Base-by-base conservation (phyloP, 345 rosid species). In the Salix exigua region DNA sequence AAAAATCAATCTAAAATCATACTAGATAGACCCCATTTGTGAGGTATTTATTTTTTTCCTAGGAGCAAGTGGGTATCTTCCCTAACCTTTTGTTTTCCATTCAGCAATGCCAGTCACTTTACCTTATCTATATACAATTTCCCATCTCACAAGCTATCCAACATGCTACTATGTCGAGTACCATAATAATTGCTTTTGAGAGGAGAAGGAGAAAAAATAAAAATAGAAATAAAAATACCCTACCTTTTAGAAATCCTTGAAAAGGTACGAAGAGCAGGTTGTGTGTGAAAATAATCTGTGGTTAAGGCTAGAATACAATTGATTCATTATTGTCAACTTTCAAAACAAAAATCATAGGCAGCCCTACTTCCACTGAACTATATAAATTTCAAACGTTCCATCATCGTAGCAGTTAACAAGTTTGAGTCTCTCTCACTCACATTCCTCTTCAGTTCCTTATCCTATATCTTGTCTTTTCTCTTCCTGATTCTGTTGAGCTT, bases 111-210 rank as follows among this genome's bases (percentile, higher is more conserved):
- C 82, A 83, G 77, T 84, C 80, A 80, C 85, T 71, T 37, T 72
- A 77, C 76, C 91, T 79, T 83, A 79, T 88, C 87, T 62, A 77
- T 78, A 61, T 51, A 23, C 79, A 46, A 37, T 74, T 71, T 58
- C 77, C 86, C 76, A 38, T 70, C 73, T 78, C 79, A 75, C 78
- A 74, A 73, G 79, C 75, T 79, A 72, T 44, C 50, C 69, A 73
- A 66, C 82, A 76, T 83, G 77, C 81, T 83, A 51, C 67, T 68
- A 64, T 40, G 13, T 48, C 44, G 46, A 42, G 13, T 35, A 61
- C 81, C 66, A 46, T 75, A 80, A 83, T 81, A 53, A 78, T 79
- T 83, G 81, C 74, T 72, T 35, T 79, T 62, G 60, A 75, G 67
- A 66, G 51, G 25, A 72, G 58, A 76, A 66, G 61, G 21, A 26